These are phyloP conservation scores for Picea abies DNA, from an alignment of 83 land plant species.

Conservation along the genomic window DNA sequence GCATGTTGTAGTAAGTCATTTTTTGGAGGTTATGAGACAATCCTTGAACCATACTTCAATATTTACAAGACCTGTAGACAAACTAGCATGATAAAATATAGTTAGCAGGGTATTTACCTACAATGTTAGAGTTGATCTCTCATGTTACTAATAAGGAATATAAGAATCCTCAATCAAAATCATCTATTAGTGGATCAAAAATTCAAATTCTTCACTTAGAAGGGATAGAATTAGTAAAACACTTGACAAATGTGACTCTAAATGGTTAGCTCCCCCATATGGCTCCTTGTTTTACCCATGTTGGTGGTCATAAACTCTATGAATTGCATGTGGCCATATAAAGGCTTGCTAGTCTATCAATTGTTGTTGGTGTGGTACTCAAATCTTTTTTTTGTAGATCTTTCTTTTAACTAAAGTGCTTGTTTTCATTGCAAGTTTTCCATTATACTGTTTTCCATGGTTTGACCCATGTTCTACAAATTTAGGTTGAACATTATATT, in stretches of 20 bases:
- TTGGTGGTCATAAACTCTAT: conserved; percentile 64
- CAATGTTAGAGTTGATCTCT: conserved; percentile 49
- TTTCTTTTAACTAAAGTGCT: neutral
- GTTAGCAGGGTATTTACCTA: conserved; percentile 40
- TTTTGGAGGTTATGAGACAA: conserved; percentile 54
- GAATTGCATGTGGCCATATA: conserved; percentile 66
- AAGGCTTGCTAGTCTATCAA: conserved; percentile 81
- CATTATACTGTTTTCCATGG: neutral
- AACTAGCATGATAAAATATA: conserved; percentile 36
- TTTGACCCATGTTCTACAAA: neutral
- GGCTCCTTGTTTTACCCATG: conserved; percentile 90
- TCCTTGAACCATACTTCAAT: conserved; percentile 69
- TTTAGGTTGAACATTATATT: conserved; percentile 23
- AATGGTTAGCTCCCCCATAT: conserved; percentile 70
- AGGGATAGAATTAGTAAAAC: conserved; percentile 2
- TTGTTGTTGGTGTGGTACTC: conserved; percentile 49
- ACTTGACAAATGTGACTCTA: too few relatives aligned
- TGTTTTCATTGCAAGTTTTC: neutral
- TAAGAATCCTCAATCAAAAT: neutral
- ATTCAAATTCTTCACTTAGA: conserved; percentile 19
- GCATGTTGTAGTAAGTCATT: conserved; percentile 45
- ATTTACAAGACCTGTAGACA: conserved; percentile 62
- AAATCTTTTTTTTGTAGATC: neutral
- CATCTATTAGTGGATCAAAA: neutral
- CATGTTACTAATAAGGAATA: neutral